phyloP scores from a whole-genome alignment of 108 stramenopile genomes.

The Chaetoceros muelleri region DNA sequence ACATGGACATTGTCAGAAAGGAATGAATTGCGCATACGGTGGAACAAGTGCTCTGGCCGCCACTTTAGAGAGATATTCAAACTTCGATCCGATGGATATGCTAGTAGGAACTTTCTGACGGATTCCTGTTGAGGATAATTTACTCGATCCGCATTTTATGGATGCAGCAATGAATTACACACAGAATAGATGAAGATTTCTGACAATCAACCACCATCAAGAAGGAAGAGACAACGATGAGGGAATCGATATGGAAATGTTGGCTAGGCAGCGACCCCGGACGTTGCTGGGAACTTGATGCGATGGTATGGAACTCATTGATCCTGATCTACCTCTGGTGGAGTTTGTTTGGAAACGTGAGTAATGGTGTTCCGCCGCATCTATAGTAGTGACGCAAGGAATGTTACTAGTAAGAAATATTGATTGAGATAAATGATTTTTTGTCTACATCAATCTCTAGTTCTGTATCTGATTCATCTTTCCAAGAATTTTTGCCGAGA shows the following conservation, averaged over 20 bases:
- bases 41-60: conserved; percentile 31
- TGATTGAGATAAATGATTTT: no score
- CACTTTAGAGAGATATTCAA: conserved; percentile 50
- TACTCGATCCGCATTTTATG: conserved; percentile 53
- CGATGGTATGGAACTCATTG: conserved; percentile 20
- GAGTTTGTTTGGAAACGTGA: conserved; percentile 61
- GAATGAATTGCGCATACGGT: conserved; percentile 23
- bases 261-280: conserved; percentile 5
- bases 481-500: background rate
- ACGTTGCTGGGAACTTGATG: conserved; percentile 17
- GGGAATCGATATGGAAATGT: conserved; percentile 4
- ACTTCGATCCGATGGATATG: conserved; percentile 49
- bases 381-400: conserved; percentile 8
- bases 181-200: conserved; percentile 50
- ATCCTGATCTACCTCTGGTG: conserved; percentile 70
- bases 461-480: background rate
- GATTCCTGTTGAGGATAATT: conserved; percentile 69
- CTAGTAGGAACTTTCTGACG: conserved; percentile 49
- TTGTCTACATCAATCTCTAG: background rate
- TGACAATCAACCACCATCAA: conserved; percentile 19
- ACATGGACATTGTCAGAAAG: background rate
- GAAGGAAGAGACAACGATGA: conserved; percentile 1
- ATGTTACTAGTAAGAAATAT: no score
- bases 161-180: conserved; percentile 58
- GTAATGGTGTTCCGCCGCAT: conserved; percentile 66